Evolutionary conservation across 495 filamentous ascomycete species (phyloP).

Genomic region (Lophiotrema nucula): DNA sequence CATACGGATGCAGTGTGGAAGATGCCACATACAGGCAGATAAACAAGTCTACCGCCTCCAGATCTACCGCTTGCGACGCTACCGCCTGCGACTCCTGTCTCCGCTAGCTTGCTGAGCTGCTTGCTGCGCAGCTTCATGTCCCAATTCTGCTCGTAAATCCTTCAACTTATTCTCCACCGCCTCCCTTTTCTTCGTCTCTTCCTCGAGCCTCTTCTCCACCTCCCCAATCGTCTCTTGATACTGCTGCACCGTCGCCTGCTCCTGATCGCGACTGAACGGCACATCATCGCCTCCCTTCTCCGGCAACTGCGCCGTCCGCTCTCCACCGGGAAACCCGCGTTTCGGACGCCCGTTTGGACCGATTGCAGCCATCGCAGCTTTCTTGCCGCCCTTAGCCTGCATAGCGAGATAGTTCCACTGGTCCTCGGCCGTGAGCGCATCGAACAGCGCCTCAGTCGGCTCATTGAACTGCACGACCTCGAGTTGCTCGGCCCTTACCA

Average conservation of each 20-base stretch:
- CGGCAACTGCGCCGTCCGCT: constrained; percentile 29
- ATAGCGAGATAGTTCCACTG: constrained; percentile 40
- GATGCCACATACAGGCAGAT: too few relatives aligned
- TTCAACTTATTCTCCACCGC: constrained; percentile 26
- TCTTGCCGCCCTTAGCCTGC: constrained; percentile 22
- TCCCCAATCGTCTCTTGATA: constrained; percentile 17
- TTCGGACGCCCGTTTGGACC: constrained; percentile 19
- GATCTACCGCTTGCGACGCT: too few relatives aligned
- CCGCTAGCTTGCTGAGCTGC: constrained; percentile 31
- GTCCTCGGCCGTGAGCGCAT: constrained; percentile 38
- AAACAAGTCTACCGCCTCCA: too few relatives aligned
- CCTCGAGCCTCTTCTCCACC: constrained; percentile 26
- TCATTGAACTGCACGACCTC: constrained; percentile 97
- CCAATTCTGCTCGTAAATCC: constrained; percentile 20
- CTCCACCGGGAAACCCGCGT: constrained; percentile 24
- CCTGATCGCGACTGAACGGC: constrained; percentile 29
- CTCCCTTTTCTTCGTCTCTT: constrained; percentile 21
- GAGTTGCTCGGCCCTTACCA: constrained; percentile 72
- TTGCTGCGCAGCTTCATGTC: constrained; percentile 31
- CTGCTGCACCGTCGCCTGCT: constrained; percentile 17
- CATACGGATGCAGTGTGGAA: too few relatives aligned
- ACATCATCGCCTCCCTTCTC: constrained; percentile 24
- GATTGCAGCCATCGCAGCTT: constrained; percentile 18
- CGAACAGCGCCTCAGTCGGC: constrained; percentile 60
- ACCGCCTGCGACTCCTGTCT: constrained; percentile 30